Percentiles rank a stretch among this genome's conserved stretches.
phyloP scores from a whole-genome alignment of 768 basidiomycete genomes.

The Panellus pusillus region DNA sequence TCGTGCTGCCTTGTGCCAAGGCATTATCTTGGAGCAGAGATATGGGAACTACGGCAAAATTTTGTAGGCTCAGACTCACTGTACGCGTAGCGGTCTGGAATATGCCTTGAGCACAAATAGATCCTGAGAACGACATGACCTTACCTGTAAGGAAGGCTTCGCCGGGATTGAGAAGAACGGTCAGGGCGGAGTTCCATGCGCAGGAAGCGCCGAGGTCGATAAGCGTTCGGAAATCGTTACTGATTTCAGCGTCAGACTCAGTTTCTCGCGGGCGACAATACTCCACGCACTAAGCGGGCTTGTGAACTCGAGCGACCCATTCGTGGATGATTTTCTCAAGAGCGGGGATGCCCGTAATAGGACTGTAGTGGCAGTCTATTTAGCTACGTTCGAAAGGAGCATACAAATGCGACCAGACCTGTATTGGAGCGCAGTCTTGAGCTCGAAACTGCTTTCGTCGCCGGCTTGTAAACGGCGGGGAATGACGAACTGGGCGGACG shows the following conservation, averaged over 20 bases:
- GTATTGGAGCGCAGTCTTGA: slow-evolving; percentile 58
- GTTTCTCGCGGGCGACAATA: not conserved
- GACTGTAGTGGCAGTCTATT: too few relatives aligned
- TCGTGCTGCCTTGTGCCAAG: slow-evolving; percentile 10
- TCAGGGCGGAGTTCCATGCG: slow-evolving; percentile 31
- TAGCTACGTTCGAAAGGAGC: too few relatives aligned
- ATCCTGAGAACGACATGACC: slow-evolving; percentile 35
- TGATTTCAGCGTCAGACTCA: not conserved
- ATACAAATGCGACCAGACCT: too few relatives aligned
- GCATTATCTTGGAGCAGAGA: slow-evolving; percentile 35
- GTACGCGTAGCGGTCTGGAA: slow-evolving; percentile 32
- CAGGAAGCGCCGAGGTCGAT: slow-evolving; percentile 54
- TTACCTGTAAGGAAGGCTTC: slow-evolving; percentile 11
- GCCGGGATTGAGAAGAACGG: slow-evolving; percentile 7
- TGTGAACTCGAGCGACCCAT: slow-evolving; percentile 39
- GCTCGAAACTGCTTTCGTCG: slow-evolving; percentile 39
- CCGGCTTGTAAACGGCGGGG: slow-evolving; percentile 26
- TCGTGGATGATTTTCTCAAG: slow-evolving; percentile 43
- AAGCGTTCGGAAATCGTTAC: slow-evolving; percentile 45
- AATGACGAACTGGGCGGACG: slow-evolving; percentile 14
- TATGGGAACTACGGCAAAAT: slow-evolving; percentile 55
- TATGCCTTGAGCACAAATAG: slow-evolving; percentile 12
- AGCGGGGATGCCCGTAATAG: too few relatives aligned
- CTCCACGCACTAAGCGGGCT: slow-evolving; percentile 38
- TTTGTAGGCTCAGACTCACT: slow-evolving; percentile 37